Conservation (phyloP, 1,284 basidiomycete species). For the Malassezia sympodialis region DNA sequence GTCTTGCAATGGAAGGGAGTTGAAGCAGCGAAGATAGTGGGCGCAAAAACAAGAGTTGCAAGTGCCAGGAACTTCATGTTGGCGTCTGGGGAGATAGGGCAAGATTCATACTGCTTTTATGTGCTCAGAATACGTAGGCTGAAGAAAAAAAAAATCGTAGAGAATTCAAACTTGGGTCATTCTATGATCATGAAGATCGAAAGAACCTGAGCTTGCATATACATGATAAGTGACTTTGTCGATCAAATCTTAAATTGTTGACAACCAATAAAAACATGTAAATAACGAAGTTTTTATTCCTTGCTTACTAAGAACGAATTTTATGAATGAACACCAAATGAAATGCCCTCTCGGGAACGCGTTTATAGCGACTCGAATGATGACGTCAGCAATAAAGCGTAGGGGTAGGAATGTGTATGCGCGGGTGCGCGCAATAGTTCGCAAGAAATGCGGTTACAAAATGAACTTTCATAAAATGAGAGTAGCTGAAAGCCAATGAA, state of each 20-base stretch:
- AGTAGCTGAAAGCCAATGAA: no score
- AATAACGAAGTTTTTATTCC: neutral
- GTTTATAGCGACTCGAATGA: neutral
- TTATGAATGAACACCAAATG: neutral
- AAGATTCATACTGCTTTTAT: neutral
- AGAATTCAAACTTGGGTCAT: no score
- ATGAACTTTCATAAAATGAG: no score
- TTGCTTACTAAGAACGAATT: neutral
- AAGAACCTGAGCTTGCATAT: neutral
- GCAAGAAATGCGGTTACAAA: no score
- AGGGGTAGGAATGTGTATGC: neutral
- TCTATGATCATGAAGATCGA: neutral
- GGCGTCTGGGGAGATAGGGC: neutral
- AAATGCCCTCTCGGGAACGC: neutral
- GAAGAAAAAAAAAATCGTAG: neutral
- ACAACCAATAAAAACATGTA: neutral
- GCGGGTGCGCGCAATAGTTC: no score
- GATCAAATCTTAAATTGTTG: neutral
- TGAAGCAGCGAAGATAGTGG: neutral
- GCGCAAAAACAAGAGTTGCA: neutral
- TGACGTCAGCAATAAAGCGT: neutral
- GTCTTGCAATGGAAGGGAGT: neutral
- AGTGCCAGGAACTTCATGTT: neutral
- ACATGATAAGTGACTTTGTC: neutral
- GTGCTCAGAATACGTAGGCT: neutral